These are phyloP conservation scores for Mycena crocata DNA, from an alignment of 768 basidiomycete species.

Conservation along the genomic window DNA sequence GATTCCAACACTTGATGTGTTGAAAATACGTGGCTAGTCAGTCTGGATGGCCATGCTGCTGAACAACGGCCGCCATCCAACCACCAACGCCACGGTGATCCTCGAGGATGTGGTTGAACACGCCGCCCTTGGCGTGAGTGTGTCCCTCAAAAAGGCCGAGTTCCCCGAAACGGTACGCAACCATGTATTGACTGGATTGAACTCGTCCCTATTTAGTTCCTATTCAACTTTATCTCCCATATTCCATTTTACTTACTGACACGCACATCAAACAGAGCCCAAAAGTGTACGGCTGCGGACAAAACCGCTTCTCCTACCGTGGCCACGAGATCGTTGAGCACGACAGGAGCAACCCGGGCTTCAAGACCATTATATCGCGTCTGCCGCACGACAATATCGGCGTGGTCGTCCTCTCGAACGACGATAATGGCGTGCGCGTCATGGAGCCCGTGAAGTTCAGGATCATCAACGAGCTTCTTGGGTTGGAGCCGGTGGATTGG, in stretches of 20 bases:
- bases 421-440: conserved; percentile 48
- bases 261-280: conserved; percentile 46
- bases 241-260: neutral
- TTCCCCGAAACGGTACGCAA: conserved; percentile 49
- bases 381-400: conserved; percentile 48
- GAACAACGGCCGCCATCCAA: conserved; percentile 52
- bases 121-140: conserved; percentile 49
- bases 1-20: neutral
- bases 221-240: no score
- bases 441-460: conserved; percentile 52
- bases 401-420: conserved; percentile 54
- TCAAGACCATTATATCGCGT: conserved; percentile 36
- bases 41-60: conserved; percentile 56
- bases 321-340: conserved; percentile 58
- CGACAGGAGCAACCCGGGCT: conserved; percentile 55
- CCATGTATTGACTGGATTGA: no score
- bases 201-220: no score
- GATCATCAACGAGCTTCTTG: conserved; percentile 50
- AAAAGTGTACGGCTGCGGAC: conserved; percentile 54
- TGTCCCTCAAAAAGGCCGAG: conserved; percentile 46
- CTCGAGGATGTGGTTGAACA: conserved; percentile 50
- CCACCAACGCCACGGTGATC: conserved; percentile 50
- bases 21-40: conserved; percentile 26
- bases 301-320: conserved; percentile 52
- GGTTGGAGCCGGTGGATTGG: conserved; percentile 52